Percentiles rank a stretch among this genome's conserved stretches.
Evolutionary conservation across 108 stramenopile species (phyloP).

Genomic region (Nitzschia palea): DNA sequence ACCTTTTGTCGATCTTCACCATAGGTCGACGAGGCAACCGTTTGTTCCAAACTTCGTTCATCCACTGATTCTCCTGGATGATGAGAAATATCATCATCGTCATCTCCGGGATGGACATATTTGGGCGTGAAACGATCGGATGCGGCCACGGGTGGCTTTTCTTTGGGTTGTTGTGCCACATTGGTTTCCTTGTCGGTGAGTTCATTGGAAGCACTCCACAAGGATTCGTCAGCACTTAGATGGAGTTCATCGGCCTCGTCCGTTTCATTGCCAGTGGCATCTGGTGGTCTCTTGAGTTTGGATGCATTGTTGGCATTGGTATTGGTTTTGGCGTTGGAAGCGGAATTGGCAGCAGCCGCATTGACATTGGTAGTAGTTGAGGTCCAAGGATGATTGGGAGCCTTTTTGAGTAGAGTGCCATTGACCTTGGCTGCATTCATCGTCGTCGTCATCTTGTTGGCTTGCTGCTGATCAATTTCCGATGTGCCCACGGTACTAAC

Average conservation of each 20-base stretch:
- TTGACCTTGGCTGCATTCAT: neutral
- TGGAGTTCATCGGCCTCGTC: neutral
- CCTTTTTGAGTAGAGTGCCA: neutral
- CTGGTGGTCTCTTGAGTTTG: neutral
- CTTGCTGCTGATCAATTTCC: no score
- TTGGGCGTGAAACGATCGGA: constrained; percentile 6
- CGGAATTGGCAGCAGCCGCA: neutral
- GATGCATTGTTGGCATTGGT: neutral
- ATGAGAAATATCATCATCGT: constrained; percentile 35
- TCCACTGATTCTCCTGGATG: constrained; percentile 16
- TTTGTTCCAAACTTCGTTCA: constrained; percentile 35
- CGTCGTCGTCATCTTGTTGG: constrained; percentile 1
- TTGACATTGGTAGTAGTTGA: neutral
- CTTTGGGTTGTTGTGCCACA: neutral
- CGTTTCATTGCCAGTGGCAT: neutral
- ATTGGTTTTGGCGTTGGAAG: constrained; percentile 8
- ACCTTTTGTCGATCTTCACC: constrained; percentile 65
- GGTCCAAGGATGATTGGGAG: no score
- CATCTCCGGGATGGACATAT: constrained; percentile 1
- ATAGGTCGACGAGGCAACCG: constrained; percentile 55
- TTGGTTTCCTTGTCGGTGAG: neutral
- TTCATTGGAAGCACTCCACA: constrained; percentile 4
- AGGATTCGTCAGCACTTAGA: constrained; percentile 5
- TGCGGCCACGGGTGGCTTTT: neutral
- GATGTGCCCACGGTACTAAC: neutral